Evolutionary conservation across 2,329 filamentous ascomycete genomes (phyloP).

Genomic region (Nothomitra cinnamomea): DNA sequence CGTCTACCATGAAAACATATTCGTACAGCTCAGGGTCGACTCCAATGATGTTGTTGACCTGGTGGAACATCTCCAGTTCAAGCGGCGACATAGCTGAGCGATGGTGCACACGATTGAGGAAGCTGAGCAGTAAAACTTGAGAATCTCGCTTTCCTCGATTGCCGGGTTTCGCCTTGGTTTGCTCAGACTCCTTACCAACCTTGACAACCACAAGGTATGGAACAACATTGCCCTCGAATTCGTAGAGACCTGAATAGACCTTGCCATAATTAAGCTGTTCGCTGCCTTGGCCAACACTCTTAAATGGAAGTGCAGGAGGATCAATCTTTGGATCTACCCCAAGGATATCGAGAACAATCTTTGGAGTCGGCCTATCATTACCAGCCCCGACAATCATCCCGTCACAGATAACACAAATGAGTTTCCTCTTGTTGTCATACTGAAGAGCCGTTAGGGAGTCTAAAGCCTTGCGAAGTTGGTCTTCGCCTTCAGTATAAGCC

Average conservation of each 20-base stretch:
- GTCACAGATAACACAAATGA: constrained; percentile 92
- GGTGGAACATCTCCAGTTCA: constrained; percentile 95
- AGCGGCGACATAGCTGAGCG: constrained; percentile 87
- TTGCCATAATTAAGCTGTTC: constrained; percentile 97
- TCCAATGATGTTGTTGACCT: constrained; percentile 98
- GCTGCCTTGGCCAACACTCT: constrained; percentile 72
- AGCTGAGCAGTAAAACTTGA: constrained; percentile 88
- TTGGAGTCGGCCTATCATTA: constrained; percentile 91
- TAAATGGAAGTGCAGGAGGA: constrained; percentile 84
- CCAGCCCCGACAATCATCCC: constrained; percentile 92
- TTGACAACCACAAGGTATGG: constrained; percentile 94
- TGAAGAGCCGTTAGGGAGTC: constrained; percentile 88
- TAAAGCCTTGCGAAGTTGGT: constrained; percentile 78
- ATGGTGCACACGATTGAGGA: constrained; percentile 95
- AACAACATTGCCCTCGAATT: constrained; percentile 93
- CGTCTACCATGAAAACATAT: constrained; percentile 93
- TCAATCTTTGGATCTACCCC: constrained; percentile 95
- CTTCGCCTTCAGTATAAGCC: constrained; percentile 95
- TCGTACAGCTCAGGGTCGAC: constrained; percentile 96
- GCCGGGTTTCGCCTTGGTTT: constrained; percentile 76
- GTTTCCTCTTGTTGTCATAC: constrained; percentile 96
- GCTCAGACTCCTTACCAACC: constrained; percentile 91
- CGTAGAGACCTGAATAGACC: constrained; percentile 94
- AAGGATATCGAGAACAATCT: constrained; percentile 93
- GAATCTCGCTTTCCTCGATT: constrained; percentile 98